Evolutionary conservation across 2,329 filamentous ascomycete genomes (phyloP), one percentile per base, ranked within the genome.

Genomic region (Xylaria polymorpha): DNA sequence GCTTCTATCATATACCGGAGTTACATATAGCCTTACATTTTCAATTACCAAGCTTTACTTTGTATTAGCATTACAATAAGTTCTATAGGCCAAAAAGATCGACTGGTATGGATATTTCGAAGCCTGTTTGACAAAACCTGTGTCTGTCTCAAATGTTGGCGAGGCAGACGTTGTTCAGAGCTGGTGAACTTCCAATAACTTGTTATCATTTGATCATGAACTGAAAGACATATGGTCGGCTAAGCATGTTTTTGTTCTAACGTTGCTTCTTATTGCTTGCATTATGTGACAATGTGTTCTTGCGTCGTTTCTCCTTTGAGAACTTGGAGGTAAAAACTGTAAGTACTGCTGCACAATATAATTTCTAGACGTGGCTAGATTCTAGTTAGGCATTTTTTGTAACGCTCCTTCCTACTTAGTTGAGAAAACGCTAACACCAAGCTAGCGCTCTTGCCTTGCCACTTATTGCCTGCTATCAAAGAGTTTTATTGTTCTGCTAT

Each of bases 351-450:
- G n/a, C n/a, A 9, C n/a, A 56, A 39, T 7, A 2, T 22, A 56
- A 22, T 39, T 6, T 22, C 8, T 14, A 20, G 20, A 20, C 4
- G 14, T 8, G 8, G 29, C 15, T 35, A 35, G 29, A 18, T 32
- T 35, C 7, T 6, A 12, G 7, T 35, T 14, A 3, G 5, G 51
- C 12, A 8, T 39, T 39, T 18, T 4, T 22, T 56, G n/a, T 37
- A 10, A 56, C 53, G 53, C 35, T 56, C 53, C 35, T 56, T 56
- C 53, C 53, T 56, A 12, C 53, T 39, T 3, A 39, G 53, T 56
- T 9, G 3, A 37, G 35, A 22, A 22, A 22, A 14, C 14, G 9
- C 15, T 53, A 5, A 29, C 4, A 29, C 18, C 4, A 39, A 39
- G 3, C 10, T 22, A 9, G 32, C 15, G 9, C 50, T 35, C 32